A percentile compares a stretch with the other conserved stretches of the same genome.
Conservation (phyloP, 2,329 filamentous ascomycete species). For the Neonectria ditissima region DNA sequence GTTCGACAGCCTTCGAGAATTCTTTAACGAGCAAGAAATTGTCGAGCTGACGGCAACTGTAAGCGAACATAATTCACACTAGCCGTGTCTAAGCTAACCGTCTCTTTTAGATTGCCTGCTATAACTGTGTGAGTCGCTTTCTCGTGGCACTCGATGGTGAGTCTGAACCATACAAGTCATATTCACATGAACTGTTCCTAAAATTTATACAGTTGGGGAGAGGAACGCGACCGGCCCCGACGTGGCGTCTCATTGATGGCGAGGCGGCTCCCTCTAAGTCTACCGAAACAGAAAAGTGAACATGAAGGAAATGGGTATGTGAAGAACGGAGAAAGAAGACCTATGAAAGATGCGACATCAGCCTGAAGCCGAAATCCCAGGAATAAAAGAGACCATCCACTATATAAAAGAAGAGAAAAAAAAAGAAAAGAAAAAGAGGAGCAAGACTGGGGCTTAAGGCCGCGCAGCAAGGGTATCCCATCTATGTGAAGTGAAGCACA, state of each 20-base stretch:
- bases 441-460: slow-evolving; percentile 34
- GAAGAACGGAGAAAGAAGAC: slow-evolving; percentile 16
- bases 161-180: slow-evolving; percentile 42
- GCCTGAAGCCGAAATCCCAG: slow-evolving; percentile 8
- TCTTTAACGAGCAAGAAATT: slow-evolving; percentile 77
- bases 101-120: slow-evolving; percentile 70
- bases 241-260: slow-evolving; percentile 51
- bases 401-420: slow-evolving; percentile 9
- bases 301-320: slow-evolving; percentile 27
- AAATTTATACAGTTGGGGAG: slow-evolving; percentile 63
- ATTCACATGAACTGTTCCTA: slow-evolving; percentile 38
- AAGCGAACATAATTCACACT: slow-evolving; percentile 37
- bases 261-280: slow-evolving; percentile 14
- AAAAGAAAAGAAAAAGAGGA: slow-evolving; percentile 21
- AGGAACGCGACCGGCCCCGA: slow-evolving; percentile 65
- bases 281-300: slow-evolving; percentile 17
- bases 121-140: slow-evolving; percentile 89
- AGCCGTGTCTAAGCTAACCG: slow-evolving; percentile 31
- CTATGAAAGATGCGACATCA: slow-evolving; percentile 3
- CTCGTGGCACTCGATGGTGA: slow-evolving; percentile 83
- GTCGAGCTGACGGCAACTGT: slow-evolving; percentile 86
- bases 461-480: slow-evolving; percentile 55
- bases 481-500: slow-evolving; percentile 50
- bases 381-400: slow-evolving; percentile 6
- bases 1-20: slow-evolving; percentile 70